These are phyloP conservation scores for Pseudogymnoascus sp. DNA, from an alignment of 2,329 filamentous ascomycete genomes.

Conservation along the genomic window DNA sequence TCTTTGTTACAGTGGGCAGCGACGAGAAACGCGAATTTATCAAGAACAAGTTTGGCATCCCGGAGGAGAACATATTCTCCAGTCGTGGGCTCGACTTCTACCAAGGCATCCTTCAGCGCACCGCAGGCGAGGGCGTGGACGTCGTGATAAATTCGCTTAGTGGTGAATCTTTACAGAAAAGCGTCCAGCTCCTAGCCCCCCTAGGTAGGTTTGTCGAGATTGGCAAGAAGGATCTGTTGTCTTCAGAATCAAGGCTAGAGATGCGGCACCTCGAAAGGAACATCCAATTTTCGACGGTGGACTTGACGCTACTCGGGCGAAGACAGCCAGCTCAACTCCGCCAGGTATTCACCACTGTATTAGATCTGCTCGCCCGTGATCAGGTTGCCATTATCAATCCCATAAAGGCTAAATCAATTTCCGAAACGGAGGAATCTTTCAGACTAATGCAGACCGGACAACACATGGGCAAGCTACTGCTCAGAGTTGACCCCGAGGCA, in stretches of 20 bases:
- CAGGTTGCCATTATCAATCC: not conserved
- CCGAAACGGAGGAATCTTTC: conserved; percentile 12
- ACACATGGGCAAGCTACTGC: conserved; percentile 9
- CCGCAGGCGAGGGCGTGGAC: conserved; percentile 26
- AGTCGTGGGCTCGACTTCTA: conserved; percentile 21
- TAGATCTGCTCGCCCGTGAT: not conserved
- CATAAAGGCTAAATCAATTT: not conserved
- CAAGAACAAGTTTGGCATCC: conserved; percentile 14
- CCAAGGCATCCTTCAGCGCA: conserved; percentile 16
- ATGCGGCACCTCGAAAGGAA: not conserved
- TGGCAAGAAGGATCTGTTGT: conserved; percentile 25
- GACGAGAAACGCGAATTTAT: conserved; percentile 25
- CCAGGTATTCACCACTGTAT: not conserved
- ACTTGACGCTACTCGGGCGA: not conserved
- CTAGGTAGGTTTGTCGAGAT: conserved; percentile 33
- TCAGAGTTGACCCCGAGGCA: not conserved
- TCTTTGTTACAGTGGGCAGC: conserved; percentile 26
- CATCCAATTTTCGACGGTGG: not conserved
- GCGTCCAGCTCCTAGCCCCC: conserved; percentile 34
- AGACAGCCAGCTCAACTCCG: not conserved
- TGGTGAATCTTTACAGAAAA: conserved; percentile 32
- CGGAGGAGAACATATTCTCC: not conserved
- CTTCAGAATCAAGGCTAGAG: not conserved
- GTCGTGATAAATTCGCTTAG: conserved; percentile 28
- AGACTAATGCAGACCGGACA: conserved; percentile 15